Conservation (phyloP, 2,329 filamentous ascomycete genomes). For the Chaetothyriales sp. region DNA sequence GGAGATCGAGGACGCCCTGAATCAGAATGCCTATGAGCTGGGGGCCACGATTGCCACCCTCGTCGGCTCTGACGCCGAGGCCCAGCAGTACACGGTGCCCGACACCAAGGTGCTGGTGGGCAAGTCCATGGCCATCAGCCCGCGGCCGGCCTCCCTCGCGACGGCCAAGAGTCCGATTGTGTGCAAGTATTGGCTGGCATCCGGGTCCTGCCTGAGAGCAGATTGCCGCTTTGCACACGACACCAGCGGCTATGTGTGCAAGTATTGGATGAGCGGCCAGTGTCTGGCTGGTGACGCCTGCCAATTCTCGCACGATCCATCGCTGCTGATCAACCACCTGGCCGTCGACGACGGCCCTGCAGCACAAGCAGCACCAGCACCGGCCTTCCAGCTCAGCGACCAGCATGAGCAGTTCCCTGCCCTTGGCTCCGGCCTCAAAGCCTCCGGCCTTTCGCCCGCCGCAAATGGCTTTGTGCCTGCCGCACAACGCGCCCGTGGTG, state of each 20-base stretch:
- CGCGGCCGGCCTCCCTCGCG: constrained; percentile 61
- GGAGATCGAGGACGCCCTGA: constrained; percentile 83
- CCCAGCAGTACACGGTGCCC: constrained; percentile 30
- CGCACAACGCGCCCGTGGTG: constrained; percentile 7
- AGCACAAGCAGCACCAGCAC: too few species aligned
- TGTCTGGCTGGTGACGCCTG: constrained; percentile 88
- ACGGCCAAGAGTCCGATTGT: constrained; percentile 75
- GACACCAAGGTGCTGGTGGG: constrained; percentile 62
- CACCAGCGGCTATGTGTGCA: constrained; percentile 90
- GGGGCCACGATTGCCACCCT: constrained; percentile 81
- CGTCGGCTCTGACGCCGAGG: constrained; percentile 46
- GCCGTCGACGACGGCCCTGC: constrained; percentile 51
- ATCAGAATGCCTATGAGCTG: constrained; percentile 80
- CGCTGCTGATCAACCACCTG: constrained; percentile 61
- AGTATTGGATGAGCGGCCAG: constrained; percentile 96
- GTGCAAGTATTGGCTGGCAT: constrained; percentile 94
- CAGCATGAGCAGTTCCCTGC: constrained; percentile 67
- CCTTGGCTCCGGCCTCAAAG: constrained; percentile 35
- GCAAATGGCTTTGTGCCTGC: constrained; percentile 19
- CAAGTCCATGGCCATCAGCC: constrained; percentile 69
- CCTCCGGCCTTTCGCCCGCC: constrained; percentile 22
- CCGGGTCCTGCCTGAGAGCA: constrained; percentile 85
- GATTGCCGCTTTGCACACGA: constrained; percentile 97
- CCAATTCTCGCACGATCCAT: constrained; percentile 92
- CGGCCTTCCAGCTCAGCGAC: constrained; percentile 67